Evolutionary conservation across 2,329 filamentous ascomycete species (phyloP).

Genomic region (Dactylellina leptospora): DNA sequence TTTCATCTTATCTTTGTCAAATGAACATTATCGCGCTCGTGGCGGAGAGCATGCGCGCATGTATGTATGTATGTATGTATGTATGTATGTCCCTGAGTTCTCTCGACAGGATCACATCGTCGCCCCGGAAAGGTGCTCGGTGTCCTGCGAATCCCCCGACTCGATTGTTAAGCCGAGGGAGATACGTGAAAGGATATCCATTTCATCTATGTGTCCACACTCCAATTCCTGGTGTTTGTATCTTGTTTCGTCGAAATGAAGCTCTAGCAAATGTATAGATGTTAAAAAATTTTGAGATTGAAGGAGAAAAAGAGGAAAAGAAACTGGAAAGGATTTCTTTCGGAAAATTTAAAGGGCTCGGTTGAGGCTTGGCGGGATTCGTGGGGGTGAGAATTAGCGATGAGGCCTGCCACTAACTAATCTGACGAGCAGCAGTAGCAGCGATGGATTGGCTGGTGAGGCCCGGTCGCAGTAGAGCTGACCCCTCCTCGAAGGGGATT

Average conservation of each 20-base stretch:
- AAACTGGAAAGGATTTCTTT: constrained; percentile 2
- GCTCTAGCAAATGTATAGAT: constrained; percentile 54
- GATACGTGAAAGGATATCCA: constrained; percentile 54
- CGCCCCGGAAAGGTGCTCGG: constrained; percentile 27
- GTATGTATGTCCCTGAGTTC: constrained; percentile 47
- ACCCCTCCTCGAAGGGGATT: too few relatives aligned
- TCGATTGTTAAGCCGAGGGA: constrained; percentile 10
- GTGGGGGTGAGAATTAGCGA: neutral
- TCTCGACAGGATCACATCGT: constrained; percentile 49
- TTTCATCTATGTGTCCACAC: constrained; percentile 54
- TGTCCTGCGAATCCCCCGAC: constrained; percentile 38
- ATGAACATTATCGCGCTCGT: constrained; percentile 17
- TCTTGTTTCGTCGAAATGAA: constrained; percentile 50
- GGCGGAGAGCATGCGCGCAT: neutral
- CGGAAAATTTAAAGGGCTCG: constrained; percentile 2
- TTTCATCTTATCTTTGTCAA: too few relatives aligned
- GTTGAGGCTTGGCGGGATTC: neutral
- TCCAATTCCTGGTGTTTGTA: constrained; percentile 52
- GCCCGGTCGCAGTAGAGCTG: too few relatives aligned
- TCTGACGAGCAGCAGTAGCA: too few relatives aligned
- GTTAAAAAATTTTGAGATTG: constrained; percentile 53
- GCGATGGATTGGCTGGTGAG: too few relatives aligned
- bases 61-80: constrained; percentile 20
- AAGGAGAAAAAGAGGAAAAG: constrained; percentile 29
- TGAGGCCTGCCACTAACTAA: too few relatives aligned